Evolutionary conservation across 129 eudicot species (phyloP), one percentile per base, ranked within the genome.

Genomic region (Kitagawia praeruptora): DNA sequence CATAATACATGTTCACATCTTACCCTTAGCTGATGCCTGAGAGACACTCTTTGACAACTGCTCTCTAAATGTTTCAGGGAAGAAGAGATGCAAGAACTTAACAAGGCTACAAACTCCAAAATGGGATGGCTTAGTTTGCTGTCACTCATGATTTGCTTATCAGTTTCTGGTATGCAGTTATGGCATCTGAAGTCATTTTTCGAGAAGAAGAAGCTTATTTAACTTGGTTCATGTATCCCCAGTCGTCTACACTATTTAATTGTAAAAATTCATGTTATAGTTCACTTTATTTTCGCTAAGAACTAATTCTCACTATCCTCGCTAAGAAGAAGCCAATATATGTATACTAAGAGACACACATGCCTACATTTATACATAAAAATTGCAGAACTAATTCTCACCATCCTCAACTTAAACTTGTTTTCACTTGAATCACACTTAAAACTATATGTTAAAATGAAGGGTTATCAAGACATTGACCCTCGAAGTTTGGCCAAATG

Each of bases 131-230:
- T 92, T 80, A 87, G 96, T 86, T 82, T 90, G 67, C 90, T 92
- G 71, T 96, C 96, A 1, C 81, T 96, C 10, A 67, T 87, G 21
- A 77, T 92, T 48, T 90, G 97, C 90, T 81, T 85, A 64, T 87
- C 90, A 0, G 97, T 92, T 31, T 92, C 97, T 1, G 97, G 93
- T 74, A 78, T 92, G 78, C 99, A 96, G 83, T 77, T 96, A 75
- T 89, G 94, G 94, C 98, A 96, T 79, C 82, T 96, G 77, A 92
- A 92, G 88, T 78, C 95, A 37, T 92, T 87, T 86, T 96, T 96
- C 40, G 95, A 96, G 80, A 96, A 93, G 95, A 96, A 92, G 85
- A 96, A 96, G 88, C 88, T 92, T 41, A 91, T 92, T 71, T 96
- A 80, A 85, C 72, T n/a, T 5, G 23, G 42, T 27, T 39, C 11